These are phyloP conservation scores for Phytophthora pseudosyringae DNA, from an alignment of 352 stramenopile species.

Conservation along the genomic window DNA sequence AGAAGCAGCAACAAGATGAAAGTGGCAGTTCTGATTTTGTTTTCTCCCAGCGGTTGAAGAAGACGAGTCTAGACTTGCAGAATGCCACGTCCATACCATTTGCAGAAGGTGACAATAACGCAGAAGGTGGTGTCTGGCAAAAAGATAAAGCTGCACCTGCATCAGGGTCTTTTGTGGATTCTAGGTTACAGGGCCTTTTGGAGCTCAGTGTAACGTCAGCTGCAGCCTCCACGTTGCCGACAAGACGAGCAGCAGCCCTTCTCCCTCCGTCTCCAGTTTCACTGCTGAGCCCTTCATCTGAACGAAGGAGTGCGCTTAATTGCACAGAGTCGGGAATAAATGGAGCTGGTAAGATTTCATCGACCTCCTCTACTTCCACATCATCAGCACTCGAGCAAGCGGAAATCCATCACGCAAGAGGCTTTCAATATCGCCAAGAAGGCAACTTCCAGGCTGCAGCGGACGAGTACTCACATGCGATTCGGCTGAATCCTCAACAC, in stretches of 20 bases:
- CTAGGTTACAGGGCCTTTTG: conserved; percentile 2
- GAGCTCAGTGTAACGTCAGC: conserved; percentile 7
- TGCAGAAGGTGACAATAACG: conserved; percentile 29
- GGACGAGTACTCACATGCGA: conserved; percentile 78
- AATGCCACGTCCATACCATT: background rate
- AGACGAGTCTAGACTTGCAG: background rate
- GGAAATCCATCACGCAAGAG: conserved; percentile 63
- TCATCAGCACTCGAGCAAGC: conserved; percentile 35
- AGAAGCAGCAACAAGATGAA: conserved; percentile 39
- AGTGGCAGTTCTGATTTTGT: conserved; percentile 19
- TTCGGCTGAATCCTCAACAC: conserved; percentile 73
- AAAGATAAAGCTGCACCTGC: conserved; percentile 10
- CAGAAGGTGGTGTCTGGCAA: conserved; percentile 5
- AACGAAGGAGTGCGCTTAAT: conserved; percentile 8
- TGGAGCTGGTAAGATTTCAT: background rate
- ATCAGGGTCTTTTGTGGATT: background rate
- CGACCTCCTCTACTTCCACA: background rate
- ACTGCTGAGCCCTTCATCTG: conserved; percentile 4
- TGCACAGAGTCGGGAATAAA: background rate
- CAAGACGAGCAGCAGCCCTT: conserved; percentile 1
- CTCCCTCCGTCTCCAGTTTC: conserved; percentile 18
- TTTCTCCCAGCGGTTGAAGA: conserved; percentile 24
- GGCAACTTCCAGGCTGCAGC: conserved; percentile 84
- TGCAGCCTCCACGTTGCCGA: conserved; percentile 3
- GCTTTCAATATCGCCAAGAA: conserved; percentile 80